Conservation (phyloP, 805 yeast species). For the Limtongia smithiae region DNA sequence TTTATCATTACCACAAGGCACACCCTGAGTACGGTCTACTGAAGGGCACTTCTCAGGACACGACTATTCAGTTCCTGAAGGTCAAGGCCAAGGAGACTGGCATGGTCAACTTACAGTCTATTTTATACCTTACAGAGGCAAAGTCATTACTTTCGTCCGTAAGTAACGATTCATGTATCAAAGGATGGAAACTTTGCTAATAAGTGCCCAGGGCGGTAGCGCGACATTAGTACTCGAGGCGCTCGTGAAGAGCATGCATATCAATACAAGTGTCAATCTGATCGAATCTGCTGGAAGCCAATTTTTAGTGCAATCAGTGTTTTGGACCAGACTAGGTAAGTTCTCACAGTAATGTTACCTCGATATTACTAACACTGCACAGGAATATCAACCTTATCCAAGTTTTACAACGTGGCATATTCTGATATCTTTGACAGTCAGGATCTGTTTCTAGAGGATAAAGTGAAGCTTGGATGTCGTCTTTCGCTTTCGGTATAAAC, state of each 20-base stretch:
- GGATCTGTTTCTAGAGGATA: constrained; percentile 5
- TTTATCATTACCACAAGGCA: constrained; percentile 63
- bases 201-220: constrained; percentile 5
- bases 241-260: constrained; percentile 7
- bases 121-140: constrained; percentile 65
- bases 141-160: constrained; percentile 30
- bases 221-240: constrained; percentile 14
- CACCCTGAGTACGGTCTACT: constrained; percentile 57
- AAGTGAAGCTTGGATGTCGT: constrained; percentile 12
- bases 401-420: constrained; percentile 5
- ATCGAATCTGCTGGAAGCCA: constrained; percentile 12
- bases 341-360: neutral
- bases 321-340: constrained; percentile 18
- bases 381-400: constrained; percentile 8
- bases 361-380: neutral
- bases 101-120: constrained; percentile 39
- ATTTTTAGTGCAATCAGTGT: constrained; percentile 7
- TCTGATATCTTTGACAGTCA: neutral
- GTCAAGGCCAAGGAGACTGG: constrained; percentile 48
- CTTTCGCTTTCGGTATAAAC: neutral
- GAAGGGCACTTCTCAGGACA: constrained; percentile 58
- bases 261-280: constrained; percentile 3
- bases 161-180: neutral
- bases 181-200: neutral
- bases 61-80: constrained; percentile 60